These are phyloP conservation scores for Parmelia sp. DNA, from an alignment of 495 filamentous ascomycete genomes.

Conservation along the genomic window DNA sequence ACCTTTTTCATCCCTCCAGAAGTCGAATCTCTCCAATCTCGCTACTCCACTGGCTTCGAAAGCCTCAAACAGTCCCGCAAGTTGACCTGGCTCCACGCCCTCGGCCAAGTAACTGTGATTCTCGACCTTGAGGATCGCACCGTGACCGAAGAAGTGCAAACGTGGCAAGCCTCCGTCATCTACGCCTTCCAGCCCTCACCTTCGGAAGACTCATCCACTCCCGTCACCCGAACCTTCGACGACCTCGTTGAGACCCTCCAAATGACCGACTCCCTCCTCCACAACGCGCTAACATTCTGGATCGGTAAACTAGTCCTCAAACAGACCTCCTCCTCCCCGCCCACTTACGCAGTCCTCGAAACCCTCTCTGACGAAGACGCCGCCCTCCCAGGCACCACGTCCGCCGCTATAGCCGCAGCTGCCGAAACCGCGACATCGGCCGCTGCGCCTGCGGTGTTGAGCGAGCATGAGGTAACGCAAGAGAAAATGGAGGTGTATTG, in stretches of 20 bases:
- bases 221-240: conserved; percentile 48
- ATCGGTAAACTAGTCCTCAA: conserved; percentile 67
- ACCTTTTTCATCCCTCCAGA: conserved; percentile 62
- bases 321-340: conserved; percentile 42
- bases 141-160: conserved; percentile 65
- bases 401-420: conserved; percentile 34
- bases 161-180: conserved; percentile 87
- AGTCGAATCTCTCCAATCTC: conserved; percentile 56
- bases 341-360: conserved; percentile 58
- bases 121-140: conserved; percentile 78
- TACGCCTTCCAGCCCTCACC: conserved; percentile 64
- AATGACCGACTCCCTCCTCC: conserved; percentile 72
- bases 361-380: conserved; percentile 45
- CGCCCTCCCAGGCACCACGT: conserved; percentile 24
- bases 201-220: conserved; percentile 29
- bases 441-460: conserved; percentile 40
- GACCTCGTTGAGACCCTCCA: conserved; percentile 59
- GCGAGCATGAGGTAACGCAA: conserved; percentile 47
- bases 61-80: conserved; percentile 72
- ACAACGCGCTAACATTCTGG: conserved; percentile 81
- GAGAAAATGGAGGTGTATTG: conserved; percentile 82
- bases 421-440: conserved; percentile 49
- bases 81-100: conserved; percentile 76
- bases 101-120: conserved; percentile 74
- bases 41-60: conserved; percentile 73